Conservation (phyloP, 2,329 filamentous ascomycete genomes). For the Beauveria varroae region DNA sequence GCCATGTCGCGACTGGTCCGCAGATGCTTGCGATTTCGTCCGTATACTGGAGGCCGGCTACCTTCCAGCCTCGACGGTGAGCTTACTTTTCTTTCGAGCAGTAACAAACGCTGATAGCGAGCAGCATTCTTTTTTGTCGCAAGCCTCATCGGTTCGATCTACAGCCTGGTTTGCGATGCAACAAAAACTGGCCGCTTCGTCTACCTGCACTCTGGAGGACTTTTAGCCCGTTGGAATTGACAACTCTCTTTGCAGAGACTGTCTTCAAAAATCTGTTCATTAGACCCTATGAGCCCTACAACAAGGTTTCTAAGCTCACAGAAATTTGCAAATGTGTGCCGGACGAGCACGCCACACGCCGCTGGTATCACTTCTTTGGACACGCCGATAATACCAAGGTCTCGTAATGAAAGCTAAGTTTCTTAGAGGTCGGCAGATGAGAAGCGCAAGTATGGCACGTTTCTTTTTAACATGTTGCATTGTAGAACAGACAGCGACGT, state of each 20-base stretch:
- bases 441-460: no score
- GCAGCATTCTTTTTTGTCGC: neutral
- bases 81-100: neutral
- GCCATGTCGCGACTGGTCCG: neutral
- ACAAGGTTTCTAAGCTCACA: neutral
- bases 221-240: no score
- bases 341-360: neutral
- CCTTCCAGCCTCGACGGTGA: neutral
- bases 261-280: no score
- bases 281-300: no score
- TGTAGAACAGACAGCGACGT: no score
- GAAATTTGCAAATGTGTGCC: neutral
- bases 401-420: no score
- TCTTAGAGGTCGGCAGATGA: no score
- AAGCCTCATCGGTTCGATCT: neutral
- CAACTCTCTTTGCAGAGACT: no score
- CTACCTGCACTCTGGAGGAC: no score
- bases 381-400: no score
- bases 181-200: neutral
- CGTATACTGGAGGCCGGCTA: neutral
- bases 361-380: no score
- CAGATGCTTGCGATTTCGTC: neutral
- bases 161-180: neutral
- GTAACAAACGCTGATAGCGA: neutral
- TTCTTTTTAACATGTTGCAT: no score